Percentiles rank a stretch among this genome's conserved stretches.
phyloP scores from a whole-genome alignment of 108 stramenopile genomes.

The Discostella stelligeroides region DNA sequence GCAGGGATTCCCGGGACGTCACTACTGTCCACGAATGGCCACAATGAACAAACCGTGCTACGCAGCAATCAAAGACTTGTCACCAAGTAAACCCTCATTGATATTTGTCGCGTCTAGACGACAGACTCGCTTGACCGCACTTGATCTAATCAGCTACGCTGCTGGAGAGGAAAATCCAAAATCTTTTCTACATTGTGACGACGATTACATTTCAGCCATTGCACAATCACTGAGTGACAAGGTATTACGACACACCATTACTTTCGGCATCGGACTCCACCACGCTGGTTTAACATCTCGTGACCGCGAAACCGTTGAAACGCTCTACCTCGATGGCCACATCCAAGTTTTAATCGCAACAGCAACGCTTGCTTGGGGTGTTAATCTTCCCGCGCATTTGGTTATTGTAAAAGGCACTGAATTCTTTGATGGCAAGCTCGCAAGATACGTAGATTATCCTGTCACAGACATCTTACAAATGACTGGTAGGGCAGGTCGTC shows the following conservation, averaged over 20 bases:
- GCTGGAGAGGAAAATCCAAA: conserved; percentile 82
- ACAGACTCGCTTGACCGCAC: conserved; percentile 92
- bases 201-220: conserved; percentile 74
- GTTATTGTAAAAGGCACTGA: conserved; percentile 98
- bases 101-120: conserved; percentile 91
- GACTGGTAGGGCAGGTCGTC: conserved; percentile 98
- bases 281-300: conserved; percentile 87
- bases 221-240: conserved; percentile 78
- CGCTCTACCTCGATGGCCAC: conserved; percentile 84
- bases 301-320: conserved; percentile 87
- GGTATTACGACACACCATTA: conserved; percentile 91
- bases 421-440: conserved; percentile 95
- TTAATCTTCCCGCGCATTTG: conserved; percentile 95
- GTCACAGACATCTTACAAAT: conserved; percentile 99
- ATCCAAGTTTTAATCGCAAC: conserved; percentile 96
- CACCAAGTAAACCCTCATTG: conserved; percentile 90
- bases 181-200: conserved; percentile 76
- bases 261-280: conserved; percentile 98
- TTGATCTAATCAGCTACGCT: conserved; percentile 89
- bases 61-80: conserved; percentile 93
- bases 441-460: conserved; percentile 97
- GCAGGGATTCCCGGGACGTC: conserved; percentile 96
- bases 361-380: conserved; percentile 94
- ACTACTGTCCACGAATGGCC: conserved; percentile 95
- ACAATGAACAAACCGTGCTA: conserved; percentile 99